Base-by-base conservation (phyloP, 2,329 filamentous ascomycete genomes). In the Microsporum audouinii region DNA sequence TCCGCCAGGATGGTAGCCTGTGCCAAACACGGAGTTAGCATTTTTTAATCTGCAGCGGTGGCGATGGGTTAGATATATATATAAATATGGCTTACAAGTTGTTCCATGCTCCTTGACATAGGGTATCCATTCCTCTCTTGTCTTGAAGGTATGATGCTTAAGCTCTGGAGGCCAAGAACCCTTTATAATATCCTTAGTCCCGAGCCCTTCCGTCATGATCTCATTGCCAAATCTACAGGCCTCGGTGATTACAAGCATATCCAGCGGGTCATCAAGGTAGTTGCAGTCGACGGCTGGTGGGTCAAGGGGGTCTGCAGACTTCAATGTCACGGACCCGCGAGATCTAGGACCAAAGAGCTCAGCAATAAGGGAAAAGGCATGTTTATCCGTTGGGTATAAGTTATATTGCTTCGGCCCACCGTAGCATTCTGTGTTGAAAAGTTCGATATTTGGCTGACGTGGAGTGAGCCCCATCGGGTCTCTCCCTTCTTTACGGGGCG, bases 361-460 rank as follows among this genome's bases (percentile, higher is more conserved):
- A 0, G 78, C 77, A 58, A 84, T 81, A 64, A 86, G 79, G 5
- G 79, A 78, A 63, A 87, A 86, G 0, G 78, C 79, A 63, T 82
- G 76, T 60, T 84, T 76, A 17, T 83, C 76, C 1, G 76, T 71
- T 0, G 83, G 83, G 60, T 79, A 80, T 41, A 83, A 71, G 23
- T 76, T 72, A 63, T 78, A 84, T 62, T 84, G 80, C 64, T 82
- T 83, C 0, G 83, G 82, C 0, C 82, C 82, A 2, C 82, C 82
- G 64, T 84, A 85, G 66, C 80, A 81, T 67, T 85, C 83, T 0
- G 83, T 85, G 36, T 77, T 82, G 71, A 84, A 86, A 70, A 84
- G 80, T 66, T 86, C 84, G 57, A 84, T 69, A 66, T 85, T 83
- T 0, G 84, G 82, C 66, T 87, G 84, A 4, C 71, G 69, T 0